Conservation (phyloP, 495 filamentous ascomycete genomes). For the Hypoxylon crocopeplum region DNA sequence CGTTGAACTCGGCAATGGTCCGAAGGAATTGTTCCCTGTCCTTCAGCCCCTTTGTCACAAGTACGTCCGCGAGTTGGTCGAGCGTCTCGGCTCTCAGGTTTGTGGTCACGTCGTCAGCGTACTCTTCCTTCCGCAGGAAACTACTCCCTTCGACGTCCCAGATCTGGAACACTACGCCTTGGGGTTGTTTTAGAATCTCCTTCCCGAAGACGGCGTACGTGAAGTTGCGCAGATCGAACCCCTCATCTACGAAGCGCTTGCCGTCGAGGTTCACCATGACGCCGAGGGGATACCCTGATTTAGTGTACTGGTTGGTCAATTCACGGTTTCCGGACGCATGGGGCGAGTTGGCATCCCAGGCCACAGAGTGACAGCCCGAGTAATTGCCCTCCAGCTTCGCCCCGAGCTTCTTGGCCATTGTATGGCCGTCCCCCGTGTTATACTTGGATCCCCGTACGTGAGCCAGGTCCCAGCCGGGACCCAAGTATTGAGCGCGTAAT, state of each 20-base stretch:
- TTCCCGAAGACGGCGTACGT: constrained; percentile 69
- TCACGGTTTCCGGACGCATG: constrained; percentile 56
- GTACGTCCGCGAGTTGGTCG: constrained; percentile 60
- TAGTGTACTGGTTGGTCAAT: constrained; percentile 69
- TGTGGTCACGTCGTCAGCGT: constrained; percentile 59
- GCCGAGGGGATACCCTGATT: constrained; percentile 69
- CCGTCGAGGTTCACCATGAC: constrained; percentile 66
- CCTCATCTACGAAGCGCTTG: constrained; percentile 68
- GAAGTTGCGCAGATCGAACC: constrained; percentile 66
- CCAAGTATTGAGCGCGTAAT: constrained; percentile 63
- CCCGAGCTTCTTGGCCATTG: constrained; percentile 55
- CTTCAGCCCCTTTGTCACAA: constrained; percentile 50
- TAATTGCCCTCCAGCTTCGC: constrained; percentile 63
- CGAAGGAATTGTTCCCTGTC: constrained; percentile 50
- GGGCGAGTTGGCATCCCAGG: constrained; percentile 67
- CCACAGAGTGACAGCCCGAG: constrained; percentile 66
- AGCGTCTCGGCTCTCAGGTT: constrained; percentile 56
- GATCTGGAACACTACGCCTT: constrained; percentile 64
- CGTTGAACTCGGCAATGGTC: constrained; percentile 61
- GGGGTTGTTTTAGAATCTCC: constrained; percentile 61
- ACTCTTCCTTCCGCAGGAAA: constrained; percentile 65
- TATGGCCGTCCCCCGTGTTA: constrained; percentile 63
- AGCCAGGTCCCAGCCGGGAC: constrained; percentile 66
- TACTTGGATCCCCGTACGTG: constrained; percentile 66
- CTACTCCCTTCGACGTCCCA: constrained; percentile 60